Percentiles rank a stretch among this genome's conserved stretches.
phyloP scores from a whole-genome alignment of 2,329 filamentous ascomycete genomes.

The Calycina marina region DNA sequence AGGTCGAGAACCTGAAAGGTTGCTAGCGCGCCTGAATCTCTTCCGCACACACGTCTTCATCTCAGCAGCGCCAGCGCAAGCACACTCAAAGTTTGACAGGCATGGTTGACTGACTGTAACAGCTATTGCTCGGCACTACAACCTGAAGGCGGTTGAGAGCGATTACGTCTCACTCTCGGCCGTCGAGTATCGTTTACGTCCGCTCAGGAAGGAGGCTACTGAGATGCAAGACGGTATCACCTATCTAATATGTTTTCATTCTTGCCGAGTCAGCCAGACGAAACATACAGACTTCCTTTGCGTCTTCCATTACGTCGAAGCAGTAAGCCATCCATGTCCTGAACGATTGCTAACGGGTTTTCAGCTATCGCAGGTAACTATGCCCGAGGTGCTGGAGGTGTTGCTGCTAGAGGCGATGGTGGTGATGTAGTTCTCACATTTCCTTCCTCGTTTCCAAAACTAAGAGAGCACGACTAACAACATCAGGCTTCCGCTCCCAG shows the following conservation, averaged over 20 bases:
- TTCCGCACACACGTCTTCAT: neutral
- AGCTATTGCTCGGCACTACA: constrained; percentile 11
- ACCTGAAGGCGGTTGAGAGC: constrained; percentile 6
- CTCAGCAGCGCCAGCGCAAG: neutral
- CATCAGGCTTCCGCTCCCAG: no score
- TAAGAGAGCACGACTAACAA: no score
- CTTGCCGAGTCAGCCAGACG: constrained; percentile 2
- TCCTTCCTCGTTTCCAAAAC: no score
- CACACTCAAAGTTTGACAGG: neutral
- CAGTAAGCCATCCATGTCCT: constrained; percentile 5
- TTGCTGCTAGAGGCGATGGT: constrained; percentile 18
- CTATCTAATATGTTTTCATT: neutral
- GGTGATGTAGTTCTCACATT: no score
- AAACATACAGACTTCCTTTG: constrained; percentile 9
- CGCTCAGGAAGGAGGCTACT: constrained; percentile 17
- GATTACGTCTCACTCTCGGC: constrained; percentile 14
- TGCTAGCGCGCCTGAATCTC: neutral
- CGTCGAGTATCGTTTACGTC: constrained; percentile 18
- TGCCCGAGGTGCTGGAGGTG: constrained; percentile 17
- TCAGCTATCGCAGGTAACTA: constrained; percentile 17
- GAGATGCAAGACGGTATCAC: constrained; percentile 12
- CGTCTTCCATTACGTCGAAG: constrained; percentile 3
- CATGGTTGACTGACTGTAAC: neutral
- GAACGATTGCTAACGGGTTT: constrained; percentile 15
- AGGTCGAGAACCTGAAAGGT: neutral